Conservation (phyloP, 116 monocot species). For the Posidonia oceanica region DNA sequence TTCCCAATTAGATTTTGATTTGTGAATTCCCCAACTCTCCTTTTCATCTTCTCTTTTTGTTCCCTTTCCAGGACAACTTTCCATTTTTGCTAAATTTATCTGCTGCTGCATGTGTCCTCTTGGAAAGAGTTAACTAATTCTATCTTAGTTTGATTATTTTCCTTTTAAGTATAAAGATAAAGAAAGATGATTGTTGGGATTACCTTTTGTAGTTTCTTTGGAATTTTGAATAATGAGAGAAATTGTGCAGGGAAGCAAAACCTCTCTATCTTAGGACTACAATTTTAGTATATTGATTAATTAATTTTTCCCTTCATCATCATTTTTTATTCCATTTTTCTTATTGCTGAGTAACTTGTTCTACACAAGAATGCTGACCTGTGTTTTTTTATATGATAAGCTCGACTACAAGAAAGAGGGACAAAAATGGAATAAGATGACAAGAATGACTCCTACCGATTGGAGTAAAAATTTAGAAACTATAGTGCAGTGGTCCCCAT, state of each 20-base stretch:
- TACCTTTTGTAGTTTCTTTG: too few relatives aligned
- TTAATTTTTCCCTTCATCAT: neutral
- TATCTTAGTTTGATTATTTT: too few relatives aligned
- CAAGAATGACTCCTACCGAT: conserved; percentile 4
- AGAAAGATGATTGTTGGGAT: too few relatives aligned
- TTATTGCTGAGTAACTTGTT: neutral
- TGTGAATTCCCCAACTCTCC: too few relatives aligned
- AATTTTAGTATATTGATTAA: neutral
- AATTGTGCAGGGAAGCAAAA: too few relatives aligned
- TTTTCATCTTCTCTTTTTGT: too few relatives aligned
- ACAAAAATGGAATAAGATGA: conserved; percentile 5
- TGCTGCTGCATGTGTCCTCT: too few relatives aligned
- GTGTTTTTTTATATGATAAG: neutral
- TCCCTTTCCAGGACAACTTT: too few relatives aligned
- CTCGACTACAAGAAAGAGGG: conserved; percentile 9
- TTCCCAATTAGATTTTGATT: too few relatives aligned
- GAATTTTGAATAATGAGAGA: neutral
- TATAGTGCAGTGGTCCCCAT: conserved; percentile 10
- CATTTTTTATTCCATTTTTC: neutral
- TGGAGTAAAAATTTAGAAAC: conserved; percentile 14
- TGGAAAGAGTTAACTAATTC: too few relatives aligned
- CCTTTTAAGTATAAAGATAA: too few relatives aligned
- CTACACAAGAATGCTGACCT: neutral
- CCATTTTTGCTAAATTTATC: too few relatives aligned
- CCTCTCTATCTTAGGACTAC: neutral